Percentiles rank a stretch among this genome's conserved stretches.
Conservation (phyloP, 805 yeast species). For the Suhomyces sp. region DNA sequence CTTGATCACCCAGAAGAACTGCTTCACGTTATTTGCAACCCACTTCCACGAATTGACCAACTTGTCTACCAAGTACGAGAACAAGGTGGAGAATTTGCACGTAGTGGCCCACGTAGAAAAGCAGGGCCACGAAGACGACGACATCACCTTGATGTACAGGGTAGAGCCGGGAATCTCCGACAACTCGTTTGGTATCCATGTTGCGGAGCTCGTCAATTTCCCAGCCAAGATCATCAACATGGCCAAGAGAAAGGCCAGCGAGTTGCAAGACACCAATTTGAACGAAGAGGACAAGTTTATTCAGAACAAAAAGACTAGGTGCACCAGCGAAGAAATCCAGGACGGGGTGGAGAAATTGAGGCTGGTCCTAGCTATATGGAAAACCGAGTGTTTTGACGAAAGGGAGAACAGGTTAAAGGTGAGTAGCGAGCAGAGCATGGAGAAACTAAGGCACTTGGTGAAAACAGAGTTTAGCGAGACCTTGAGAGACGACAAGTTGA, state of each 20-base stretch:
- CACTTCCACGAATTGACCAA: constrained; percentile 96
- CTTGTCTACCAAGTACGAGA: constrained; percentile 54
- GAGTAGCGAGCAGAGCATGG: constrained; percentile 38
- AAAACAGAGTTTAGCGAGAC: constrained; percentile 16
- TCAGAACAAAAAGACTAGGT: constrained; percentile 48
- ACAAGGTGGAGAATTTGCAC: constrained; percentile 75
- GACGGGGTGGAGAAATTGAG: constrained; percentile 52
- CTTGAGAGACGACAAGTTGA: constrained; percentile 34
- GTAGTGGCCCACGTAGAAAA: constrained; percentile 88
- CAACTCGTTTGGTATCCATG: constrained; percentile 96
- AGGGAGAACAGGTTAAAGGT: constrained; percentile 17
- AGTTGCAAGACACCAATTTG: constrained; percentile 61
- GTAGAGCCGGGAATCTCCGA: constrained; percentile 97
- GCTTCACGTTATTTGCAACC: constrained; percentile 91
- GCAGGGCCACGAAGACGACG: constrained; percentile 44
- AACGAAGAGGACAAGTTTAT: constrained; percentile 38
- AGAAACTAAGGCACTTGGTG: constrained; percentile 36
- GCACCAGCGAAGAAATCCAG: constrained; percentile 49
- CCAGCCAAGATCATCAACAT: constrained; percentile 85
- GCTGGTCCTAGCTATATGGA: constrained; percentile 56
- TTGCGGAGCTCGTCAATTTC: constrained; percentile 92
- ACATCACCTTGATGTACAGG: constrained; percentile 83
- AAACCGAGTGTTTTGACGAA: constrained; percentile 34
- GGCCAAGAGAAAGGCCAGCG: constrained; percentile 94
- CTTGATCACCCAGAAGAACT: constrained; percentile 63